Conservation (phyloP, 495 filamentous ascomycete species). For the Evernia prunastri region DNA sequence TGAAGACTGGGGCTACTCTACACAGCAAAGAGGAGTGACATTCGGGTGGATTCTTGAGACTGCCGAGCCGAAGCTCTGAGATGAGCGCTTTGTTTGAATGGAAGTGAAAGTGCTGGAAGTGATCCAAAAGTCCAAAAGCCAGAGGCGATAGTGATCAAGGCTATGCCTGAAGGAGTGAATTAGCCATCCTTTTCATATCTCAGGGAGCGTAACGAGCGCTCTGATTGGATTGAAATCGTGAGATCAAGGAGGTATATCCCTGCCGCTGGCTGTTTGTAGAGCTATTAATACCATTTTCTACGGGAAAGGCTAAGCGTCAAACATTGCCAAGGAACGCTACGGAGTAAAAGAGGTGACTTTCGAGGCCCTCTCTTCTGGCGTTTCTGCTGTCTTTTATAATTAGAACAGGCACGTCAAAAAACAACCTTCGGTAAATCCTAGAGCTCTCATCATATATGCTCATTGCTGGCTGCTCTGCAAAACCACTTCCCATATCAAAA, state of each 20-base stretch:
- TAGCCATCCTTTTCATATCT: slow-evolving; percentile 10
- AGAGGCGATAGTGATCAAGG: background rate
- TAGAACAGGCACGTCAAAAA: slow-evolving; percentile 6
- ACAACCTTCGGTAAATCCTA: background rate
- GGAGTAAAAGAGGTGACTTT: slow-evolving; percentile 6
- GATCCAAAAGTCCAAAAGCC: background rate
- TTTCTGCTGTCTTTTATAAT: slow-evolving; percentile 6
- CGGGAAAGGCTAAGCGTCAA: slow-evolving; percentile 9
- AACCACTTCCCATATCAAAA: background rate
- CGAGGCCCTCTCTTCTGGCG: background rate
- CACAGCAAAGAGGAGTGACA: background rate
- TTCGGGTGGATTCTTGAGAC: background rate
- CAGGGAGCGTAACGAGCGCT: background rate
- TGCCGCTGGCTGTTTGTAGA: background rate
- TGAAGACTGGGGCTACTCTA: background rate
- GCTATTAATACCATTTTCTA: slow-evolving; percentile 11
- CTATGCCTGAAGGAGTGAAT: slow-evolving; percentile 14
- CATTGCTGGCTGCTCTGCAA: background rate
- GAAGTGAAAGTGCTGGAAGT: too few species aligned
- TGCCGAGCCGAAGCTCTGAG: background rate
- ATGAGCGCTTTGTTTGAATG: background rate
- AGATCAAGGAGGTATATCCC: background rate
- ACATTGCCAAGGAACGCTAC: background rate
- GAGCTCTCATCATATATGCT: background rate
- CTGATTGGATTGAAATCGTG: background rate